Evolutionary conservation across 129 eudicot genomes (phyloP).

Genomic region (Chrysanthemum makinoi): DNA sequence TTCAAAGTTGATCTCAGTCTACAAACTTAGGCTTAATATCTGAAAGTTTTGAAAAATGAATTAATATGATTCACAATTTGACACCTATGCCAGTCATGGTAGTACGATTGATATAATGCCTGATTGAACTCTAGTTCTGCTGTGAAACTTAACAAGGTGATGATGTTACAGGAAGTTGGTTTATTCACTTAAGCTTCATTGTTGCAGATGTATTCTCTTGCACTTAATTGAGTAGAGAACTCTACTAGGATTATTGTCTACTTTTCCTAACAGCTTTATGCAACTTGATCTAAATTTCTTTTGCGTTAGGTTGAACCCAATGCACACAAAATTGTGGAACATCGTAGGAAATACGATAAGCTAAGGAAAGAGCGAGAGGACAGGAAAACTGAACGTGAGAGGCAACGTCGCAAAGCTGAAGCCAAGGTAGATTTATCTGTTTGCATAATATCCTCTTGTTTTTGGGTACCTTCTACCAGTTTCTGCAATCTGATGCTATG

Average conservation of each 20-base stretch:
- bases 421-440: slow-evolving; percentile 54
- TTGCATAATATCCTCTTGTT: background rate
- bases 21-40: too few species aligned
- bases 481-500: slow-evolving; percentile 13
- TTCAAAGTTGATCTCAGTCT: too few species aligned
- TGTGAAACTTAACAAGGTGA: too few species aligned
- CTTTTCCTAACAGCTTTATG: background rate
- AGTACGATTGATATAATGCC: too few species aligned
- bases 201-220: too few species aligned
- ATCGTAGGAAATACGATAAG: slow-evolving; percentile 85
- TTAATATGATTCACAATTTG: too few species aligned
- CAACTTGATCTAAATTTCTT: background rate
- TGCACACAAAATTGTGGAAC: slow-evolving; percentile 93
- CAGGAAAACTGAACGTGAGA: slow-evolving; percentile 63
- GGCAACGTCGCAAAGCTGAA: slow-evolving; percentile 80
- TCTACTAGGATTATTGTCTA: background rate
- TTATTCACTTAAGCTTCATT: too few species aligned
- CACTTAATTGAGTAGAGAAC: too few species aligned
- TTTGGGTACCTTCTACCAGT: background rate
- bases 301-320: slow-evolving; percentile 85
- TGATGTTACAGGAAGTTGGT: too few species aligned
- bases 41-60: too few species aligned
- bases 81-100: too few species aligned
- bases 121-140: too few species aligned
- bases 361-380: slow-evolving; percentile 83